Base-by-base conservation (phyloP, 2,329 filamentous ascomycete genomes). In the Paecilomyces variotii region DNA sequence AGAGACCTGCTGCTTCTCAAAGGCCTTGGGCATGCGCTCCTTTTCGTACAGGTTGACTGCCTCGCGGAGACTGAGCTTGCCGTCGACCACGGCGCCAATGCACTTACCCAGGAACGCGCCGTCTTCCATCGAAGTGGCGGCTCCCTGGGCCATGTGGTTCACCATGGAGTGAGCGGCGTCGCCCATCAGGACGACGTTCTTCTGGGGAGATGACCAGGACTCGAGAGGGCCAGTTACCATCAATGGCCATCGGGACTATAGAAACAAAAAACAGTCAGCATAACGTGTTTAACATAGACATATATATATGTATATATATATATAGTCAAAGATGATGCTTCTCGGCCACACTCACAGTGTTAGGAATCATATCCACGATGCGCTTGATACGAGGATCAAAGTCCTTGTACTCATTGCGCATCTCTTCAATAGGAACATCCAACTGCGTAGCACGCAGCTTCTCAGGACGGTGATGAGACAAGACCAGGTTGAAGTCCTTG, bases 401-500 rank as follows among this genome's bases (percentile, higher is more conserved):
- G 51, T 74, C 73, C 55, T 74, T 70, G 60, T 77, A 80, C 19
- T 76, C 68, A 6, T 71, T 65, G 26, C 69, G 61, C 59, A 80
- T 73, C 58, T 80, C 78, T 25, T 76, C 68, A 12, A 80, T 70
- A 45, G 75, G 71, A 45, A 76, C 72, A 14, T 76, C 65, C 14
- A 72, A 68, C 19, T 75, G 68, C 1, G 69, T 67, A 14, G 71
- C 65, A 1, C 73, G 72, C 14, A 72, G 67, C 5, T 74, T 71
- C 59, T 73, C 63, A 56, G 73, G 62, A 5, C 63, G 63, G 63
- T 77, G 67, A 70, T 79, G 68, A 59, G 72, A 75, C 12, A 80
- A 68, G 3, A 80, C 78, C 68, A 80, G 72, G 61, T 80, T 80
- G 65, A 78, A 78, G 35, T 74, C 68, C 53, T 71, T 74, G 10